Percentiles rank a stretch among this genome's conserved stretches.
Conservation (phyloP, 1,284 basidiomycete species). For the Melampsora americana region DNA sequence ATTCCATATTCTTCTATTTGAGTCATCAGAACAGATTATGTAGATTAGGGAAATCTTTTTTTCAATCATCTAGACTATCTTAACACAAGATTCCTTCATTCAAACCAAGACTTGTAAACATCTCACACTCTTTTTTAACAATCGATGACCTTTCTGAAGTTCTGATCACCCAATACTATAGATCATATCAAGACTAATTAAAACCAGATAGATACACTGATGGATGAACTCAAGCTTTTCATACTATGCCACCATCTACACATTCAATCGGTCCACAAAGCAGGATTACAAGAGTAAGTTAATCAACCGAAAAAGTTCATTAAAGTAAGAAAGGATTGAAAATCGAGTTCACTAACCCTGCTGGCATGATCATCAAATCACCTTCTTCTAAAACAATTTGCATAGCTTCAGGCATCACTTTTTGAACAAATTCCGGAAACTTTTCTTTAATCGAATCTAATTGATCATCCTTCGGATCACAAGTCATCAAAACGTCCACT, state of each 20-base stretch:
- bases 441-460: constrained; percentile 36
- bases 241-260: constrained; percentile 52
- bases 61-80: too few species aligned
- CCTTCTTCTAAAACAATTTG: constrained; percentile 70
- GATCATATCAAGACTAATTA: constrained; percentile 27
- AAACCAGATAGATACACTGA: constrained; percentile 52
- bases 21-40: too few species aligned
- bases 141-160: too few species aligned
- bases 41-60: too few species aligned
- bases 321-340: neutral
- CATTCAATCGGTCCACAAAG: neutral
- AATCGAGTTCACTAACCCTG: constrained; percentile 59
- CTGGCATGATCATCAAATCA: constrained; percentile 79
- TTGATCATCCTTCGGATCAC: too few species aligned
- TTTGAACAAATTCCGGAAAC: constrained; percentile 59
- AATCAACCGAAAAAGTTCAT: neutral
- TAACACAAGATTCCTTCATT: too few species aligned
- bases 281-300: neutral
- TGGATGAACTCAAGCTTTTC: constrained; percentile 49
- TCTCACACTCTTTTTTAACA: too few species aligned
- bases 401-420: constrained; percentile 66
- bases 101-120: too few species aligned
- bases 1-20: too few species aligned
- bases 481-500: constrained; percentile 52
- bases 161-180: too few species aligned